These are phyloP conservation scores for Termitomyces sp. DNA, from an alignment of 768 basidiomycete species.

Conservation along the genomic window DNA sequence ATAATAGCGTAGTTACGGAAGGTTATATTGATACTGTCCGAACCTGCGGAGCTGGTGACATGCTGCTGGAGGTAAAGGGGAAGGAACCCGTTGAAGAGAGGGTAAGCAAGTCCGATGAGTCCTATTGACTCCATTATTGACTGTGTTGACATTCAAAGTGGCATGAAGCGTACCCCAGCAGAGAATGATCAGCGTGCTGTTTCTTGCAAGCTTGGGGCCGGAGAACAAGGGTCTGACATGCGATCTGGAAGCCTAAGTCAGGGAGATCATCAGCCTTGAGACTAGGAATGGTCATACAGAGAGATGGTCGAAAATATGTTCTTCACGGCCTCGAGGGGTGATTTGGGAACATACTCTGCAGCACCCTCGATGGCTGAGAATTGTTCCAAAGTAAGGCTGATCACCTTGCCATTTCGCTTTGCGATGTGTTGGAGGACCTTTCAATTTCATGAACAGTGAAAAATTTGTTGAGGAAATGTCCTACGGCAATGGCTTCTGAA, in stretches of 20 bases:
- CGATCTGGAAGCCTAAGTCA: slow-evolving; percentile 22
- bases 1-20: slow-evolving; percentile 48
- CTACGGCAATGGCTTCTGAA: slow-evolving; percentile 44
- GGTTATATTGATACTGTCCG: slow-evolving; percentile 19
- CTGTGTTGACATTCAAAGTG: background rate
- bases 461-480: slow-evolving; percentile 1
- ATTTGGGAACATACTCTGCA: slow-evolving; percentile 11
- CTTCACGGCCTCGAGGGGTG: slow-evolving; percentile 24
- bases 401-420: slow-evolving; percentile 36
- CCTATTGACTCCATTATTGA: slow-evolving; percentile 14
- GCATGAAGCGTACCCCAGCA: slow-evolving; percentile 39
- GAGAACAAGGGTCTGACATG: slow-evolving; percentile 47
- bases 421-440: slow-evolving; percentile 47
- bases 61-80: slow-evolving; percentile 39
- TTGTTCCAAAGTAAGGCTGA: slow-evolving; percentile 40
- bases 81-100: slow-evolving; percentile 47
- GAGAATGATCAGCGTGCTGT: slow-evolving; percentile 41
- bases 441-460: background rate
- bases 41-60: slow-evolving; percentile 16
- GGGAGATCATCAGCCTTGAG: background rate
- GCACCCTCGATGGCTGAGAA: slow-evolving; percentile 26
- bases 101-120: slow-evolving; percentile 47
- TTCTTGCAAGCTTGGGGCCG: slow-evolving; percentile 34
- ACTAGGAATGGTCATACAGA: slow-evolving; percentile 23
- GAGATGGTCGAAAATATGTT: slow-evolving; percentile 32